A percentile compares a stretch with the other conserved stretches of the same genome.
These are phyloP conservation scores for Cyclotella choctawhatcheeana DNA, from an alignment of 108 stramenopile genomes.

Conservation along the genomic window DNA sequence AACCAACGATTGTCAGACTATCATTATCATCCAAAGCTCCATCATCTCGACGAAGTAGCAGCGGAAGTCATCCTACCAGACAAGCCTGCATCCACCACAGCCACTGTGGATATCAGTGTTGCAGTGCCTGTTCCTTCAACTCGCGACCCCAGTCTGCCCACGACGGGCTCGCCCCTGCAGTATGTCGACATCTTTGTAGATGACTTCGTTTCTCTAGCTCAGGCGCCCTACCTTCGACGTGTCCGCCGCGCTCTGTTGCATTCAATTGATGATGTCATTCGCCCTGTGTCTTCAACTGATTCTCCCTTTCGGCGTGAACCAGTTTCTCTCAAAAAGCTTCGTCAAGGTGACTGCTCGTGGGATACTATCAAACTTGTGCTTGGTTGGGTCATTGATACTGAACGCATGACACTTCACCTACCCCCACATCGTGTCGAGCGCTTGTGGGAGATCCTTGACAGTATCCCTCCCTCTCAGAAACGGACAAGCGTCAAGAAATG, in stretches of 20 bases:
- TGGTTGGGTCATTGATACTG: constrained; percentile 1
- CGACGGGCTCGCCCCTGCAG: not conserved
- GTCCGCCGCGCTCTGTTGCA: not conserved
- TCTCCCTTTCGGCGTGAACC: not conserved
- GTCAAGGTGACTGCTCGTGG: not conserved
- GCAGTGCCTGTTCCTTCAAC: not conserved
- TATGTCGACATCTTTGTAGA: constrained; percentile 1
- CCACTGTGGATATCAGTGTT: not conserved
- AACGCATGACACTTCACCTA: not conserved
- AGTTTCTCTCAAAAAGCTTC: constrained; percentile 5
- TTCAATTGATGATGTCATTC: not conserved
- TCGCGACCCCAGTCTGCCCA: not conserved
- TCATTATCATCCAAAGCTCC: not conserved
- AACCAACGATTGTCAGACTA: not conserved
- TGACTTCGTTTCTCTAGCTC: not conserved
- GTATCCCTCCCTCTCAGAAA: not conserved
- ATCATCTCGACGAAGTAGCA: not conserved
- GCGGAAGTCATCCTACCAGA: not conserved
- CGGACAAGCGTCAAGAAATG: constrained; percentile 2
- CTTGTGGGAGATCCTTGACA: constrained; percentile 2
- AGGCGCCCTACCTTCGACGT: not conserved
- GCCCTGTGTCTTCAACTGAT: not conserved
- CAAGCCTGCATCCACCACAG: not conserved
- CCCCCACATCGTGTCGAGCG: not conserved
- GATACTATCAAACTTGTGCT: not conserved